These are phyloP conservation scores for Teunomyces aglyptinius DNA, from an alignment of 805 yeast genomes.

Conservation along the genomic window DNA sequence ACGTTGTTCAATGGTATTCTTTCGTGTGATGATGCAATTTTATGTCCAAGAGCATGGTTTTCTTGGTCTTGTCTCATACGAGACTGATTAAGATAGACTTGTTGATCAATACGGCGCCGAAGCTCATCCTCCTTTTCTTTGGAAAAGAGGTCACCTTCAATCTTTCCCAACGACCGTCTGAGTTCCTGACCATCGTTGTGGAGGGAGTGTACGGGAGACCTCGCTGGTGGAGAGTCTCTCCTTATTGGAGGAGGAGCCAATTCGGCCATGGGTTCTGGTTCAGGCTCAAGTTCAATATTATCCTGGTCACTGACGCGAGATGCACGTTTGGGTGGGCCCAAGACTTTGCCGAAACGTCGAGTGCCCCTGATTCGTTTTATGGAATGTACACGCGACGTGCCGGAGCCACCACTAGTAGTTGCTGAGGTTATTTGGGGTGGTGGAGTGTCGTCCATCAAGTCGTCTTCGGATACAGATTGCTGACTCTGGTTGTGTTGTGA, in stretches of 20 bases:
- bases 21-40: not conserved
- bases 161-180: not conserved
- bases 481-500: constrained; percentile 12
- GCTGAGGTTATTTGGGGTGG: constrained; percentile 10
- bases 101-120: constrained; percentile 25
- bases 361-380: constrained; percentile 32
- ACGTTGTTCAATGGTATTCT: constrained; percentile 20
- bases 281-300: constrained; percentile 1
- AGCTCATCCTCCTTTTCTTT: constrained; percentile 22
- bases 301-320: constrained; percentile 20
- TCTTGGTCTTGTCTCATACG: not conserved
- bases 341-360: constrained; percentile 34
- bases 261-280: not conserved
- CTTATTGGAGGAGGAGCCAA: constrained; percentile 3
- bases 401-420: constrained; percentile 9
- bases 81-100: constrained; percentile 11
- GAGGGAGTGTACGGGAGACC: not conserved
- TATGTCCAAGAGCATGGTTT: constrained; percentile 4
- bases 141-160: constrained; percentile 8
- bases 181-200: not conserved
- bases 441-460: constrained; percentile 9
- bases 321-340: constrained; percentile 55
- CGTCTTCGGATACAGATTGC: constrained; percentile 13
- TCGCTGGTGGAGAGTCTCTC: not conserved
- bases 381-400: constrained; percentile 11